phyloP scores from a whole-genome alignment of 2,329 filamentous ascomycete species.

The Bipolaris sorokiniana region DNA sequence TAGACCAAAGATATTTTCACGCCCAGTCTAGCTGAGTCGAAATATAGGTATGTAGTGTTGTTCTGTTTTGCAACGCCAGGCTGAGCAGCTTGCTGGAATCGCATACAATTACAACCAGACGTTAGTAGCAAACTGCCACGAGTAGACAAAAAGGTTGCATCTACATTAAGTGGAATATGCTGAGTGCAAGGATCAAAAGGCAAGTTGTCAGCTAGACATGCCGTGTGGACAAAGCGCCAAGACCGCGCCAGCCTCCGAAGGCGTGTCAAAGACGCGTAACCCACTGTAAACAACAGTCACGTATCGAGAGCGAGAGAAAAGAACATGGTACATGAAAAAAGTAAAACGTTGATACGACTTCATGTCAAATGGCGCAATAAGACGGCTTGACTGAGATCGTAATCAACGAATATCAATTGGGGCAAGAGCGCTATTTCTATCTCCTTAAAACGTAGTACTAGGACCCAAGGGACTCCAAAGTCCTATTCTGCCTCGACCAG shows the following conservation, averaged over 20 bases:
- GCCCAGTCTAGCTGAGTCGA: neutral
- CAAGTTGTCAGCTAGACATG: constrained; percentile 7
- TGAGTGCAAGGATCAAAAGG: neutral
- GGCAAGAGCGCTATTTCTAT: constrained; percentile 14
- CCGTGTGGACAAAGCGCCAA: constrained; percentile 15
- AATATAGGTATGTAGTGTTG: neutral
- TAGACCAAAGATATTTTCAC: neutral
- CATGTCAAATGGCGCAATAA: neutral
- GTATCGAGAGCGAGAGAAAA: neutral
- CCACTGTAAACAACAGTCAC: neutral
- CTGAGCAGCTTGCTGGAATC: neutral
- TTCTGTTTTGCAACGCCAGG: neutral
- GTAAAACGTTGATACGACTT: neutral
- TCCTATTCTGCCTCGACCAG: constrained; percentile 15
- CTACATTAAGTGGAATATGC: neutral
- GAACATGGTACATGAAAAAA: neutral
- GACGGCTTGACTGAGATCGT: neutral
- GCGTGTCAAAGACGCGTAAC: constrained; percentile 9
- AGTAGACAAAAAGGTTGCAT: neutral
- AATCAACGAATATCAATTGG: constrained; percentile 14
- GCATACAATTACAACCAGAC: neutral
- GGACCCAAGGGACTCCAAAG: constrained; percentile 13
- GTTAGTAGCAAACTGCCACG: neutral
- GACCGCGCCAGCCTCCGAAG: constrained; percentile 10
- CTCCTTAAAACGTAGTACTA: constrained; percentile 4